phyloP scores from a whole-genome alignment of 345 rosid species.

The Sisymbrium irio region DNA sequence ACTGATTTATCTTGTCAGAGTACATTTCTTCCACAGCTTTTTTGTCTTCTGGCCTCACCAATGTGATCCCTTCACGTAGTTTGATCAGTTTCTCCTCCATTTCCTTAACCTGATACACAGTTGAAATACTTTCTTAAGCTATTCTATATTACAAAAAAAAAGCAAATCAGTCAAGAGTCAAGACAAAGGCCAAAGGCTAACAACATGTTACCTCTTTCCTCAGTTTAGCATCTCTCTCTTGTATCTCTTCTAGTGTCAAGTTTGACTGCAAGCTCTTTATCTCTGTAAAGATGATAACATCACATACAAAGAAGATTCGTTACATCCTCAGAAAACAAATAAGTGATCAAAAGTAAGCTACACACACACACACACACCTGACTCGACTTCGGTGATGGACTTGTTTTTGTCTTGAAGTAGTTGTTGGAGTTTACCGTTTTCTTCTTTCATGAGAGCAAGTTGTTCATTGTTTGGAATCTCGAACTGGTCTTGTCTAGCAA shows the following conservation, averaged over 20 bases:
- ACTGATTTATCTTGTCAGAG: conserved; percentile 62
- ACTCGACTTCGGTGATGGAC: conserved; percentile 54
- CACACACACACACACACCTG: conserved; percentile 44
- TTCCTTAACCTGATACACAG: conserved; percentile 52
- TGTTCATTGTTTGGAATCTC: conserved; percentile 78
- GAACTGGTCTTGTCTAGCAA: conserved; percentile 93
- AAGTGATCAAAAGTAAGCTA: not conserved
- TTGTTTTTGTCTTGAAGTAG: conserved; percentile 62
- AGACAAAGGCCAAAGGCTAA: not conserved
- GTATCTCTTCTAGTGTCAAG: conserved; percentile 74
- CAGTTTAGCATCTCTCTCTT: conserved; percentile 53
- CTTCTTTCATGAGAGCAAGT: conserved; percentile 79
- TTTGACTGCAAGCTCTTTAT: conserved; percentile 67
- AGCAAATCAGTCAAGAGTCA: not conserved
- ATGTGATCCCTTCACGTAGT: conserved; percentile 63
- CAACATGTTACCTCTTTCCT: conserved; percentile 55
- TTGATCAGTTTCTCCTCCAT: conserved; percentile 76
- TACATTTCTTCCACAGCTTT: conserved; percentile 57
- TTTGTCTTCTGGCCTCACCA: conserved; percentile 83
- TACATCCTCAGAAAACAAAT: not conserved
- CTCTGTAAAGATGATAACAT: conserved; percentile 45
- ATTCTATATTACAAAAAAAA: not conserved
- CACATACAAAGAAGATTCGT: not conserved
- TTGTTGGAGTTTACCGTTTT: conserved; percentile 60
- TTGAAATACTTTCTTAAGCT: not conserved